Evolutionary conservation across 257 asterid species (phyloP).

Genomic region (Primulina eburnea): DNA sequence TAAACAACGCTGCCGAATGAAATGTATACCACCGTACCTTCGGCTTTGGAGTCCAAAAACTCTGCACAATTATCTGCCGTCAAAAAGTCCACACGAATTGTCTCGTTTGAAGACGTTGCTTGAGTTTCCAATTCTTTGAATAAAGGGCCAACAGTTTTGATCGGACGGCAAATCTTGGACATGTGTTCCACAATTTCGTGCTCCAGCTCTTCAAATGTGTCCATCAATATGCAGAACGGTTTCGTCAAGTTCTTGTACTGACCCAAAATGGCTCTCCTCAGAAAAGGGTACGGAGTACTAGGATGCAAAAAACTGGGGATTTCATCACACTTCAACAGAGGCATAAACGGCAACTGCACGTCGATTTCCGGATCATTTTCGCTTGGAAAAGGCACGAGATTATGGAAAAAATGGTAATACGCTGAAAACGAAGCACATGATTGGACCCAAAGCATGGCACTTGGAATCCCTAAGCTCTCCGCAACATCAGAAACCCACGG

Average conservation of each 20-base stretch:
- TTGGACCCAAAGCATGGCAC: constrained; percentile 75
- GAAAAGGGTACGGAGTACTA: constrained; percentile 24
- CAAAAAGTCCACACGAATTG: constrained; percentile 41
- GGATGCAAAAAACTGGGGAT: constrained; percentile 64
- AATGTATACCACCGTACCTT: constrained; percentile 60
- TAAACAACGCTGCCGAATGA: constrained; percentile 71
- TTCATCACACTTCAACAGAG: constrained; percentile 60
- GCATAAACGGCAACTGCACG: constrained; percentile 55
- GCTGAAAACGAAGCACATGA: constrained; percentile 62
- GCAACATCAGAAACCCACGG: constrained; percentile 82
- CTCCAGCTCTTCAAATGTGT: constrained; percentile 64
- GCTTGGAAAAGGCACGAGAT: constrained; percentile 45
- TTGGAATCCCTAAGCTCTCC: constrained; percentile 43
- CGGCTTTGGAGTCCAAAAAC: constrained; percentile 57
- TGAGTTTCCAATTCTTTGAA: constrained; percentile 30
- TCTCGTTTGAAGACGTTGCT: not conserved
- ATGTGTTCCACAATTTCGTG: constrained; percentile 33
- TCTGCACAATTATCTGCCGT: constrained; percentile 44
- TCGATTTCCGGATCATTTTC: constrained; percentile 43
- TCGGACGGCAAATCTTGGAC: constrained; percentile 41
- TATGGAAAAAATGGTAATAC: constrained; percentile 50
- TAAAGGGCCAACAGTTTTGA: constrained; percentile 66
- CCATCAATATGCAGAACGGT: constrained; percentile 58
- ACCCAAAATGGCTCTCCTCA: constrained; percentile 45
- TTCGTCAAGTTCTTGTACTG: constrained; percentile 49